Evolutionary conservation across 768 basidiomycete genomes (phyloP), one percentile per base, ranked within the genome.

Genomic region (Tylopilus felleus): DNA sequence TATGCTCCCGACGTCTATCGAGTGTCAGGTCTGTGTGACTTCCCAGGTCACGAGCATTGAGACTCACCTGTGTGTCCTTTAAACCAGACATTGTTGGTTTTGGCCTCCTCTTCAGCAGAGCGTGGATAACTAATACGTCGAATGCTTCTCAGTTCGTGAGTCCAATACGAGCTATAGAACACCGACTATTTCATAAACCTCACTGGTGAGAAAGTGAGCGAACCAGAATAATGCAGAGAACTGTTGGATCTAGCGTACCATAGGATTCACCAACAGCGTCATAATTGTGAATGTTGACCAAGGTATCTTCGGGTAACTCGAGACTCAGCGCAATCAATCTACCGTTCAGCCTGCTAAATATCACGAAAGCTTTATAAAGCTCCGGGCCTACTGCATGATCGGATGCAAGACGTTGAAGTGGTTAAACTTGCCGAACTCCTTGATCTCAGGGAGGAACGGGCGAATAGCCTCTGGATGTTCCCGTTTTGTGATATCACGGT

Each of bases 131-230:
- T 83, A 43, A n/a, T n/a, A n/a, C n/a, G n/a, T n/a, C n/a, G 33
- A 23, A 19, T 5, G 10, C 14, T 9, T 16, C 25, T 55, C n/a
- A 41, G 50, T 7, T 44, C 9, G 22, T 1, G 6, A 33, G 16
- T 31, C 14, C 41, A n/a, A 14, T 23, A 22, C 17, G 14, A 23
- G 19, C 36, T 8, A 10, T 36, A n/a, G 47, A 25, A 38, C 2
- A 58, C 80, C 14, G 29, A 82, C 82, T 85, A 86, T 71, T 85
- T 84, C 82, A 85, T 84, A 65, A 80, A 84, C 43, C 84, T 74
- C 7, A 80, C 84, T 85, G 51, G 35, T 22, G 23, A 28, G 17
- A 12, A 19, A 35, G 28, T 56, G 23, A 53, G 55, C 16, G 16
- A 46, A 13, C 21, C 5, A 9, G 12, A 8, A 42, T 16, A 31